Conservation (phyloP, 1,139 yeast species). For the Zygotorulaspora mrakii region DNA sequence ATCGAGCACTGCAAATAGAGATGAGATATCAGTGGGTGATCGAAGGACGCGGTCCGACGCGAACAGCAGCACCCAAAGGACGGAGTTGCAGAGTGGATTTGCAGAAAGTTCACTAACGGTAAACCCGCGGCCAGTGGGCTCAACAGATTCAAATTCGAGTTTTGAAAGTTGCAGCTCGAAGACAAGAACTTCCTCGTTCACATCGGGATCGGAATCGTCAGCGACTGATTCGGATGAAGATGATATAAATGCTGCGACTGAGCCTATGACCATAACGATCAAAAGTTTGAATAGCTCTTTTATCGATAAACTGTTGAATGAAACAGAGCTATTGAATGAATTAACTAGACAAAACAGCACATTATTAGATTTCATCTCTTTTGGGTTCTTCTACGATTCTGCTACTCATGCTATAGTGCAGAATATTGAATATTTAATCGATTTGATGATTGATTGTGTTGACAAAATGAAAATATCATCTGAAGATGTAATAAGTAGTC, state of each 20-base stretch:
- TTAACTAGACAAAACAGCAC: constrained; percentile 45
- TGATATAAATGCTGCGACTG: constrained; percentile 18
- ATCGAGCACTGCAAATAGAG: constrained; percentile 2
- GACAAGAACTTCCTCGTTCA: constrained; percentile 14
- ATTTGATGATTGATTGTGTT: constrained; percentile 25
- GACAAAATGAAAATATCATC: constrained; percentile 16
- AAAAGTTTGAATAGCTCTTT: constrained; percentile 56
- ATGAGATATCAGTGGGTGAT: constrained; percentile 10
- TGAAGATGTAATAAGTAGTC: not conserved
- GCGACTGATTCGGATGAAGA: constrained; percentile 42
- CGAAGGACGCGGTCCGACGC: not conserved
- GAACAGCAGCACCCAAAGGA: not conserved
- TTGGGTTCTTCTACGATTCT: constrained; percentile 38
- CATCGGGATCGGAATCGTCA: constrained; percentile 10
- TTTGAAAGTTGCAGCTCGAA: constrained; percentile 4
- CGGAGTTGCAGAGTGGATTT: not conserved
- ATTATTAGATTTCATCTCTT: constrained; percentile 49
- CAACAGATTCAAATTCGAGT: constrained; percentile 4
- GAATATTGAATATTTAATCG: constrained; percentile 39
- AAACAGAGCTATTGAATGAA: constrained; percentile 51
- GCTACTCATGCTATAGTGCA: constrained; percentile 38
- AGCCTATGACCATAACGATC: constrained; percentile 13
- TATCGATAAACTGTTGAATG: constrained; percentile 68
- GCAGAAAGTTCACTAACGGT: not conserved
- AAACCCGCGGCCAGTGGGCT: constrained; percentile 1